Evolutionary conservation across 495 filamentous ascomycete genomes (phyloP).

Genomic region (Xylaria bambusicola): DNA sequence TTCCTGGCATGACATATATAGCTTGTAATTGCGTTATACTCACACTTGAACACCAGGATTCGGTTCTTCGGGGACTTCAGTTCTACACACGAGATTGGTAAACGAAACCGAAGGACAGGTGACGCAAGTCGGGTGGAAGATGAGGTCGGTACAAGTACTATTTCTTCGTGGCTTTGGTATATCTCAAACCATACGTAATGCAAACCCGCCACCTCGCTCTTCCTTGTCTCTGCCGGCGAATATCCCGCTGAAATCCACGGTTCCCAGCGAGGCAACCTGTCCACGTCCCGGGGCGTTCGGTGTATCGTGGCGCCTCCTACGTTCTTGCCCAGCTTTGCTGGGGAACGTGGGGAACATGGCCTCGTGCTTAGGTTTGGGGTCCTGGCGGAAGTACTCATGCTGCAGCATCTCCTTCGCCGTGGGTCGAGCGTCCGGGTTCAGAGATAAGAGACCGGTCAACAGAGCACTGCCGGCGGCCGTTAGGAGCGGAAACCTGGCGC

Average conservation of each 20-base stretch:
- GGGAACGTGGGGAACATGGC: constrained; percentile 93
- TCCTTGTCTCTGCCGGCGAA: constrained; percentile 74
- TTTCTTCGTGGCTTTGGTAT: background rate
- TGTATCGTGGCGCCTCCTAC: constrained; percentile 67
- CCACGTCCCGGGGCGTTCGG: constrained; percentile 88
- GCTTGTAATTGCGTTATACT: no score
- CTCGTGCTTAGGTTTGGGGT: constrained; percentile 81
- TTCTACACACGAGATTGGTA: no score
- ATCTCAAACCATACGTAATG: constrained; percentile 63
- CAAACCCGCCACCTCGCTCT: constrained; percentile 77
- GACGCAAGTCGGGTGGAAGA: no score
- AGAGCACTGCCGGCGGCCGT: constrained; percentile 73
- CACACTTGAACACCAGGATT: no score
- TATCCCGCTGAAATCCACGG: constrained; percentile 78
- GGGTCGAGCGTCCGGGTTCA: constrained; percentile 74
- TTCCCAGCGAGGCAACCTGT: constrained; percentile 64
- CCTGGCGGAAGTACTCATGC: constrained; percentile 86
- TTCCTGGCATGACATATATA: no score
- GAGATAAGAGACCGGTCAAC: constrained; percentile 65
- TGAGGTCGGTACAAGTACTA: no score
- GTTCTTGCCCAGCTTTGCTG: constrained; percentile 91
- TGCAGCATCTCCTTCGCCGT: constrained; percentile 62
- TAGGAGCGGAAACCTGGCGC: constrained; percentile 78
- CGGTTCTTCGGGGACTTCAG: no score
- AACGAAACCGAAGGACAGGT: no score